These are phyloP conservation scores for Termitomyces bulborhizus DNA, from an alignment of 768 basidiomycete species.

Conservation along the genomic window DNA sequence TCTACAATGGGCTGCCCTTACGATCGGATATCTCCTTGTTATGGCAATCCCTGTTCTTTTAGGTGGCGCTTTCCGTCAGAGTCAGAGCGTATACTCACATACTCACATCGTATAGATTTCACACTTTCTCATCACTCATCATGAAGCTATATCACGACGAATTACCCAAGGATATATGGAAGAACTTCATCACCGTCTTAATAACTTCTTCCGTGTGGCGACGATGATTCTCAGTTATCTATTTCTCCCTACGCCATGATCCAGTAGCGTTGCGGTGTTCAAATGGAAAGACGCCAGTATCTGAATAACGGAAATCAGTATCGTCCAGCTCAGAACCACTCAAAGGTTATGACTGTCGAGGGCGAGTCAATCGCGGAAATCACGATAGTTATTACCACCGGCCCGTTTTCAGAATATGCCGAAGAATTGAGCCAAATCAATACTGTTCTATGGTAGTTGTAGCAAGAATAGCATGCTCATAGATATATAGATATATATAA, in stretches of 20 bases:
- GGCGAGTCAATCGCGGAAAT: neutral
- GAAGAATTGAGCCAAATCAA: too few species aligned
- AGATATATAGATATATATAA: too few species aligned
- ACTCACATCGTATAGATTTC: neutral
- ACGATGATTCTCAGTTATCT: neutral
- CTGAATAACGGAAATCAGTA: neutral
- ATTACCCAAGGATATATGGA: neutral
- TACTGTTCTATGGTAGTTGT: too few species aligned
- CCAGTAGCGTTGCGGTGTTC: neutral
- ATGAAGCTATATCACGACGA: neutral
- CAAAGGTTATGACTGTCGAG: neutral
- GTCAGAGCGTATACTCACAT: neutral
- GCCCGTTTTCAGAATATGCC: too few species aligned
- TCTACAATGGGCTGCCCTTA: neutral
- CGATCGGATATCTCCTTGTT: neutral
- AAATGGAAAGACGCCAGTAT: neutral
- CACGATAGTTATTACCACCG: too few species aligned
- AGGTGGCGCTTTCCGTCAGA: neutral
- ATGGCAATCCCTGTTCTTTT: neutral
- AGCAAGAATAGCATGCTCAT: neutral
- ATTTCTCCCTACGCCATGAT: neutral
- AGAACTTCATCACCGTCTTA: neutral
- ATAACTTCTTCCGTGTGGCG: neutral
- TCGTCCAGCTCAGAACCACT: neutral
- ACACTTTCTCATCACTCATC: neutral